Evolutionary conservation across 495 filamentous ascomycete species (phyloP).

Genomic region (Achaetomiella virescens): DNA sequence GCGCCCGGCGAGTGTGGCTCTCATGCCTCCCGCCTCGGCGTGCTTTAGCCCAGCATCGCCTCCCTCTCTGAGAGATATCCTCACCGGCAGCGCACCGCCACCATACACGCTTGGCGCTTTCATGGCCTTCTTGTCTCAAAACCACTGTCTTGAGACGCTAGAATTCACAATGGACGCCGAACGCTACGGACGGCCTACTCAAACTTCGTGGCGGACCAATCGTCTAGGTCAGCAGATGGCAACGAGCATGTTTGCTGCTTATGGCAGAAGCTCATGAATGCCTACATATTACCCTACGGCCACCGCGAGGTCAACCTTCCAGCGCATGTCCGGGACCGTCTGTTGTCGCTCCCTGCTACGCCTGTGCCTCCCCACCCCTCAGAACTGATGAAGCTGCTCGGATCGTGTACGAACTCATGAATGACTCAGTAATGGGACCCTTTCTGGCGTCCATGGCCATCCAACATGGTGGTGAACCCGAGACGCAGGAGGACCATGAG

Average conservation of each 20-base stretch:
- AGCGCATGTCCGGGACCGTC: slow-evolving; percentile 70
- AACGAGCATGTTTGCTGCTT: slow-evolving; percentile 68
- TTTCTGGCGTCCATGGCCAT: slow-evolving; percentile 61
- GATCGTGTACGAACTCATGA: slow-evolving; percentile 93
- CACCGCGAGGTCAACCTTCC: slow-evolving; percentile 92
- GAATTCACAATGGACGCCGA: slow-evolving; percentile 96
- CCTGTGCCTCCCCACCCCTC: slow-evolving; percentile 69
- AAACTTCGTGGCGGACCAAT: slow-evolving; percentile 38
- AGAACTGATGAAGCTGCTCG: slow-evolving; percentile 77
- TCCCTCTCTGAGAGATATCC: slow-evolving; percentile 79
- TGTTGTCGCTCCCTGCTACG: slow-evolving; percentile 59
- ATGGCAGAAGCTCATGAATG: slow-evolving; percentile 59
- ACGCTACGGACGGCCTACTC: slow-evolving; percentile 75
- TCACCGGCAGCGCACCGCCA: slow-evolving; percentile 77
- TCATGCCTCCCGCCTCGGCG: slow-evolving; percentile 31
- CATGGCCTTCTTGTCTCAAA: slow-evolving; percentile 95
- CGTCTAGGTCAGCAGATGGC: slow-evolving; percentile 38
- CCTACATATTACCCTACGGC: slow-evolving; percentile 73
- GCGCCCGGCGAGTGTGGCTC: slow-evolving; percentile 40
- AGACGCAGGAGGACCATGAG: slow-evolving; percentile 33
- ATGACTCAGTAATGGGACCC: slow-evolving; percentile 83
- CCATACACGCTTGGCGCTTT: slow-evolving; percentile 93
- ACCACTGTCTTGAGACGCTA: slow-evolving; percentile 93
- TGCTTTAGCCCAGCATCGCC: slow-evolving; percentile 46
- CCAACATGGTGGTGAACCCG: slow-evolving; percentile 28